Evolutionary conservation across 768 basidiomycete genomes (phyloP), one percentile per base, ranked within the genome.

Genomic region (Nevesoporus exiguus): DNA sequence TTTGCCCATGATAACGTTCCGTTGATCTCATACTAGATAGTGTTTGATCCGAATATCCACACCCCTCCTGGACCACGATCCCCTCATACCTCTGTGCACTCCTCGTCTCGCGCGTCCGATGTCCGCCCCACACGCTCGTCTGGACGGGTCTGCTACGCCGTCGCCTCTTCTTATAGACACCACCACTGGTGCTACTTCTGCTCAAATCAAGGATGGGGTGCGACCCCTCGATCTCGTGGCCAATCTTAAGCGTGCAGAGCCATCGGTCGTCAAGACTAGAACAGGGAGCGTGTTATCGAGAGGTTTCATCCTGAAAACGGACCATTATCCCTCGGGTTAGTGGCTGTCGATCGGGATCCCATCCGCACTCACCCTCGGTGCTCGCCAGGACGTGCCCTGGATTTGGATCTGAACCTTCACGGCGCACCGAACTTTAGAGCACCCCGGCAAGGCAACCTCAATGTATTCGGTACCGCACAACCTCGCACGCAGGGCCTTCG

Each of bases 381-480:
- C 29, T 33, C 29, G 14, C 47, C 56, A 93, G 91, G 91, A 40
- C 83, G 94, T 58, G 93, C 93, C 4, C 76, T 94, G 40, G 91
- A 96, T 66, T 80, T 98, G 2, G 93, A 96, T 63, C 78, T 98
- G 25, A 92, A 90, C 54, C 79, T 99, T 9, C 88, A 93, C 65
- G 96, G 97, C 31, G 96, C 96, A 17, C 94, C 96, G 4, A 98
- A 98, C 73, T 98, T 98, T 67, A 78, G 97, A 60, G 84, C 89
- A 13, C 88, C 93, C 9, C 79, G 84, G 47, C 80, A 84, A 45
- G 86, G 84, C 25, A 81, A 82, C 52, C 78, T 98, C 31, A 96
- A 95, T 60, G 93, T 99, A 2, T 98, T 89, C 66, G 97, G 96
- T 14, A 92, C 88, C 6, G 96, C 97, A 2, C 97, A 98, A 67